These are phyloP conservation scores for Hemileia vastatrix DNA, from an alignment of 1,284 basidiomycete genomes.

Conservation along the genomic window DNA sequence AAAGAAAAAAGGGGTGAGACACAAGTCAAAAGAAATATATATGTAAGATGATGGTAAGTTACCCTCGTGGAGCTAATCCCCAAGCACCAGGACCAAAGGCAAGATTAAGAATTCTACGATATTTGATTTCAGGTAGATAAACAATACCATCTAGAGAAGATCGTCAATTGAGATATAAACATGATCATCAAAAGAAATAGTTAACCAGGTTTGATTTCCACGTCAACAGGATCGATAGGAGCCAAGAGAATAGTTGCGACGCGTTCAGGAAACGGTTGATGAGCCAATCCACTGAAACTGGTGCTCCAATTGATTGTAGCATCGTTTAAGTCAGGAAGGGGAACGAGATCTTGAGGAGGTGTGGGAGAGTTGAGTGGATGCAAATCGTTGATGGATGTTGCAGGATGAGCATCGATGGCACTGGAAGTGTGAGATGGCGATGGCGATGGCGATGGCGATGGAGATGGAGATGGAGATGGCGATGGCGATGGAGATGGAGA, in stretches of 20 bases:
- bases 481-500: too few species aligned
- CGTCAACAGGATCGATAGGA: slow-evolving; percentile 64
- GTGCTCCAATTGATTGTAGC: slow-evolving; percentile 61
- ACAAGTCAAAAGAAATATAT: background rate
- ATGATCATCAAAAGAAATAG: background rate
- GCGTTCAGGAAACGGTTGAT: slow-evolving; percentile 67
- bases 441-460: too few species aligned
- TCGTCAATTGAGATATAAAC: background rate
- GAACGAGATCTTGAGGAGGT: background rate
- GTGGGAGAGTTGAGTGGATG: slow-evolving; percentile 10
- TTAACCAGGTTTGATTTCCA: slow-evolving; percentile 78
- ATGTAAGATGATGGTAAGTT: slow-evolving; percentile 65
- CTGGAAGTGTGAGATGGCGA: too few species aligned
- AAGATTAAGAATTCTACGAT: slow-evolving; percentile 81
- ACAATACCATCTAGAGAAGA: slow-evolving; percentile 60
- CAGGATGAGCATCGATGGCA: slow-evolving; percentile 18
- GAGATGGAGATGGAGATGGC: too few species aligned
- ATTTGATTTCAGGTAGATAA: slow-evolving; percentile 97
- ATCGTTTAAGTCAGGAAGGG: slow-evolving; percentile 3
- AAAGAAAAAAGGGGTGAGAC: background rate
- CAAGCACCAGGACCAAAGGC: slow-evolving; percentile 96
- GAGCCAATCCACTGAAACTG: slow-evolving; percentile 72
- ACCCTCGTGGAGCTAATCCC: slow-evolving; percentile 87
- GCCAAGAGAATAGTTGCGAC: slow-evolving; percentile 62
- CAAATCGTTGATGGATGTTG: slow-evolving; percentile 12